phyloP scores from a whole-genome alignment of 2,329 filamentous ascomycete species.

The Plenodomus biglobosus region DNA sequence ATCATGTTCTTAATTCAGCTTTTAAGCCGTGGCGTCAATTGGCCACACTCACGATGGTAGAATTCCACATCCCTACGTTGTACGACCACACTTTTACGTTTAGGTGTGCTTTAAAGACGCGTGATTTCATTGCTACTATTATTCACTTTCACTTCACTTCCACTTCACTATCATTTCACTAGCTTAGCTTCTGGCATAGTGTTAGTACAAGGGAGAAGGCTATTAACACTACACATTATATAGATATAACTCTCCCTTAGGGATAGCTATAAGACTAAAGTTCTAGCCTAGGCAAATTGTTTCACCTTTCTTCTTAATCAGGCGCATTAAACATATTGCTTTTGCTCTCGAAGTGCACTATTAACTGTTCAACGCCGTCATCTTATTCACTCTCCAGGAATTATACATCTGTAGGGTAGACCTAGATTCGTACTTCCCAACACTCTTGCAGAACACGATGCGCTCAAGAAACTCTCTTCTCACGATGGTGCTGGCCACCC shows the following conservation, averaged over 20 bases:
- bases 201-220: background rate
- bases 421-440: background rate
- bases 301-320: background rate
- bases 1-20: too few species aligned
- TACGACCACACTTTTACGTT: background rate
- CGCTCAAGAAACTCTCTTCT: background rate
- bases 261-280: background rate
- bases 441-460: background rate
- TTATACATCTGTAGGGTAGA: background rate
- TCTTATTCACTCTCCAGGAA: background rate
- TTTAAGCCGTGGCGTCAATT: too few species aligned
- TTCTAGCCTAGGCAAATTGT: background rate
- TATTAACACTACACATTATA: background rate
- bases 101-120: background rate
- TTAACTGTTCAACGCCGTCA: background rate
- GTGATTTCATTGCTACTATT: background rate
- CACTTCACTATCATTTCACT: background rate
- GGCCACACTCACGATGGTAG: too few species aligned
- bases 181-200: background rate
- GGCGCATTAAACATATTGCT: background rate
- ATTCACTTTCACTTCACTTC: background rate
- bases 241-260: background rate
- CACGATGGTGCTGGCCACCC: background rate
- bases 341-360: background rate
- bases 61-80: too few species aligned